Percentiles rank a stretch among this genome's conserved stretches.
phyloP scores from a whole-genome alignment of 192 early-diverging fungal genomes.

The Coemansia aciculifera region DNA sequence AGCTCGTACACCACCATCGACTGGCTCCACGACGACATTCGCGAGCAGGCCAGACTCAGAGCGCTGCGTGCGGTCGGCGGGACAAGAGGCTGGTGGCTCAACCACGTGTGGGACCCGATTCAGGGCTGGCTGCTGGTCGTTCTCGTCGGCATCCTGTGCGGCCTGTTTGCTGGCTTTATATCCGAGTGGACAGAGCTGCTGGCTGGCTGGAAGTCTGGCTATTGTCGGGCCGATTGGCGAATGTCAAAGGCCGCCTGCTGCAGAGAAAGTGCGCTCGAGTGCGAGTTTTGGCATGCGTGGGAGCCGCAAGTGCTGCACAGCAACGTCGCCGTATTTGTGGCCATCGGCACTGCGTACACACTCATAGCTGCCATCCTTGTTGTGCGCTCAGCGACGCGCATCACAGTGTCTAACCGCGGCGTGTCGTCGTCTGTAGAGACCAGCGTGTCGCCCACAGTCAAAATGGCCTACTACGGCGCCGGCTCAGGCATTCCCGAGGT shows the following conservation, averaged over 20 bases:
- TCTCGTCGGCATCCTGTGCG: constrained; percentile 60
- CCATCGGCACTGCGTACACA: constrained; percentile 61
- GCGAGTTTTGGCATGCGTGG: constrained; percentile 62
- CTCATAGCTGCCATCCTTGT: constrained; percentile 62
- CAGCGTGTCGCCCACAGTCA: constrained; percentile 56
- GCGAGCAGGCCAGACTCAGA: constrained; percentile 73
- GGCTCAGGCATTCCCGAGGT: constrained; percentile 96
- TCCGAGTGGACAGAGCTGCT: constrained; percentile 72
- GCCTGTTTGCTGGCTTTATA: constrained; percentile 51
- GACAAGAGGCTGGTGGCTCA: constrained; percentile 60
- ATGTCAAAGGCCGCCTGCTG: constrained; percentile 82
- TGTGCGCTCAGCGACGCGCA: constrained; percentile 56
- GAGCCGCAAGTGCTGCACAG: constrained; percentile 33
- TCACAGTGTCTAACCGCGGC: constrained; percentile 35
- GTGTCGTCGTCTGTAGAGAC: constrained; percentile 53
- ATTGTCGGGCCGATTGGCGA: constrained; percentile 75
- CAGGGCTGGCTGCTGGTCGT: constrained; percentile 87
- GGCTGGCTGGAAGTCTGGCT: constrained; percentile 80
- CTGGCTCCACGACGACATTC: constrained; percentile 88
- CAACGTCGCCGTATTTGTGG: constrained; percentile 34
- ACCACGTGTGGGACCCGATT: constrained; percentile 68
- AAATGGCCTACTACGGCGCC: constrained; percentile 78
- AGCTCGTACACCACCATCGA: constrained; percentile 60
- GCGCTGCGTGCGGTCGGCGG: constrained; percentile 59
- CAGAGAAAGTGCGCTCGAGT: constrained; percentile 62